These are phyloP conservation scores for Chaetoscypha palmicola DNA, from an alignment of 2,329 filamentous ascomycete genomes.

Conservation along the genomic window DNA sequence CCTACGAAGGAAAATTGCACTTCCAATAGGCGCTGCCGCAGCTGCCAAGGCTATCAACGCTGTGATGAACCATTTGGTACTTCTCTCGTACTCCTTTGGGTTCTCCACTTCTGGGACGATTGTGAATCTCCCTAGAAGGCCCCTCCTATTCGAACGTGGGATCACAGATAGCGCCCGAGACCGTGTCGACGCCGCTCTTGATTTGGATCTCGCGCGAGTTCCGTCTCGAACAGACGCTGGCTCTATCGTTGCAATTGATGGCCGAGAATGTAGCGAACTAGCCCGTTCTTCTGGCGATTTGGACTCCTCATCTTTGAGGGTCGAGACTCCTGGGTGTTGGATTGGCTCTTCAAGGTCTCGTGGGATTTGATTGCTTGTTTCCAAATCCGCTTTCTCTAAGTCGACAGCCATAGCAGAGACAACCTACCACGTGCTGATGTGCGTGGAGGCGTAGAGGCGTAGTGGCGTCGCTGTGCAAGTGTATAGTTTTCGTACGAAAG, in stretches of 20 bases:
- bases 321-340: conserved; percentile 16
- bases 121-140: conserved; percentile 63
- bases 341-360: conserved; percentile 17
- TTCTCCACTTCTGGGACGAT: conserved; percentile 73
- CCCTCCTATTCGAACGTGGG: conserved; percentile 51
- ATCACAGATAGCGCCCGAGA: conserved; percentile 37
- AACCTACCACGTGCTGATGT: no score
- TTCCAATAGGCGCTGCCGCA: conserved; percentile 74
- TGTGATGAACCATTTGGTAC: conserved; percentile 81
- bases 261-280: conserved; percentile 2
- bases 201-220: conserved; percentile 18
- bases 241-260: neutral
- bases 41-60: conserved; percentile 69
- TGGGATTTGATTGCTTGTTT: conserved; percentile 9
- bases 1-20: conserved; percentile 75
- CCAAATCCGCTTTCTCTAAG: conserved; percentile 16
- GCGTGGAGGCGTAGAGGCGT: no score
- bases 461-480: no score
- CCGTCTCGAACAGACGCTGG: neutral
- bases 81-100: conserved; percentile 64
- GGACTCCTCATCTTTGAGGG: conserved; percentile 11
- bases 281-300: conserved; percentile 10
- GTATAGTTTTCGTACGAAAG: no score
- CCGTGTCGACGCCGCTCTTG: conserved; percentile 35
- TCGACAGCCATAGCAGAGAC: conserved; percentile 17